Evolutionary conservation across 1,284 basidiomycete genomes (phyloP).

Genomic region (Ustilago curta): DNA sequence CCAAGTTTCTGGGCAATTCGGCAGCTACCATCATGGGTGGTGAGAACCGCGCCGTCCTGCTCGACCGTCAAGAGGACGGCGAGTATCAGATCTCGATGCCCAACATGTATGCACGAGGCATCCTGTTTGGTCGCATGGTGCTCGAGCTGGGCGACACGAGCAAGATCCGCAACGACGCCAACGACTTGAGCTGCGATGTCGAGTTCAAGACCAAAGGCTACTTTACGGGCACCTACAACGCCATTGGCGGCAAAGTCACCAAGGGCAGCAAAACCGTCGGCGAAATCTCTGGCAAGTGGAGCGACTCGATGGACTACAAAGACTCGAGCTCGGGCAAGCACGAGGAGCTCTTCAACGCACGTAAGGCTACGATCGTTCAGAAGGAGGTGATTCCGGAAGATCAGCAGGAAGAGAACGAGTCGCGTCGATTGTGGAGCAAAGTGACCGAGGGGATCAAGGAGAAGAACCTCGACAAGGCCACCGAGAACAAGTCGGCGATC

Average conservation of each 20-base stretch:
- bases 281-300: slow-evolving; percentile 92
- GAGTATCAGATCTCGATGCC: slow-evolving; percentile 68
- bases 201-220: slow-evolving; percentile 99
- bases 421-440: slow-evolving; percentile 80
- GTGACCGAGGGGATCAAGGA: slow-evolving; percentile 87
- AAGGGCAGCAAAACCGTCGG: slow-evolving; percentile 79
- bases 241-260: slow-evolving; percentile 85
- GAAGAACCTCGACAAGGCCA: slow-evolving; percentile 94
- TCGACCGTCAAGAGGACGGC: slow-evolving; percentile 64
- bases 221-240: slow-evolving; percentile 96
- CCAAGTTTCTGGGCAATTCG: slow-evolving; percentile 90
- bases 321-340: slow-evolving; percentile 74
- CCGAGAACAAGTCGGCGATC: slow-evolving; percentile 86
- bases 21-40: slow-evolving; percentile 81
- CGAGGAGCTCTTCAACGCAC: slow-evolving; percentile 85
- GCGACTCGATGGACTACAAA: slow-evolving; percentile 88
- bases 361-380: slow-evolving; percentile 78
- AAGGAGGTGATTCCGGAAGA: slow-evolving; percentile 86
- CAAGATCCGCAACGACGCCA: slow-evolving; percentile 83
- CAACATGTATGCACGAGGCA: slow-evolving; percentile 85
- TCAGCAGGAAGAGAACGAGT: slow-evolving; percentile 91
- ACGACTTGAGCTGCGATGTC: slow-evolving; percentile 82
- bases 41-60: slow-evolving; percentile 75
- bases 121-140: slow-evolving; percentile 98
- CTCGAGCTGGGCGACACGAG: slow-evolving; percentile 93